These are phyloP conservation scores for Kodamaea lidongshanica DNA, from an alignment of 805 yeast species.

Conservation along the genomic window DNA sequence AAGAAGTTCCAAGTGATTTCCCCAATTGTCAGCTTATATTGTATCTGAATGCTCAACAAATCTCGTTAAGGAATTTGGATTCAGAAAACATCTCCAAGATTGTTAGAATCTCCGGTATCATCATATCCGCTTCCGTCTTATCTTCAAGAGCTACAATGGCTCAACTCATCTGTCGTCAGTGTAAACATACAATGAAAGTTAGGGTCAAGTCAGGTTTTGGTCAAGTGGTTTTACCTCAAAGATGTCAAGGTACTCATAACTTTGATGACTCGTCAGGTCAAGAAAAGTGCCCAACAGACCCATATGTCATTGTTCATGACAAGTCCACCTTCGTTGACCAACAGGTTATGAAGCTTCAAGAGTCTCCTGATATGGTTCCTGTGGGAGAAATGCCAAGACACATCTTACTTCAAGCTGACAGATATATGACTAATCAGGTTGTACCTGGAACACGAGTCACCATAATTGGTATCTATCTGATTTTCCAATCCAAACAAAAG, in stretches of 20 bases:
- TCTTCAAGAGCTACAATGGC: slow-evolving; percentile 80
- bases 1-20: slow-evolving; percentile 47
- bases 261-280: slow-evolving; percentile 39
- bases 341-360: slow-evolving; percentile 89
- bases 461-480: slow-evolving; percentile 86
- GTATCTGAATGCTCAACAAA: slow-evolving; percentile 62
- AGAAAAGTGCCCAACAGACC: slow-evolving; percentile 79
- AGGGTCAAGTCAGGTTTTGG: slow-evolving; percentile 66
- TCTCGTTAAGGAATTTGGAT: slow-evolving; percentile 74
- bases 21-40: slow-evolving; percentile 83
- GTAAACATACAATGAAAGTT: slow-evolving; percentile 72
- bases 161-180: slow-evolving; percentile 79
- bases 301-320: slow-evolving; percentile 90
- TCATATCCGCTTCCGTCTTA: slow-evolving; percentile 85
- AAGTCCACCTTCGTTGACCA: slow-evolving; percentile 92
- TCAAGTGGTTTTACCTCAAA: slow-evolving; percentile 57
- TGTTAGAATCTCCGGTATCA: slow-evolving; percentile 86
- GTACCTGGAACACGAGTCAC: slow-evolving; percentile 96
- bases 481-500: slow-evolving; percentile 64
- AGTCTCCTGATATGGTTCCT: slow-evolving; percentile 97
- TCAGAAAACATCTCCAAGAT: slow-evolving; percentile 85
- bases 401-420: slow-evolving; percentile 76
- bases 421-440: slow-evolving; percentile 82
- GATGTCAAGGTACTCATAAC: slow-evolving; percentile 48
- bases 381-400: slow-evolving; percentile 99